Evolutionary conservation across 1,284 basidiomycete species (phyloP), one percentile per base, ranked within the genome.

Genomic region (Stereum hirsutum): DNA sequence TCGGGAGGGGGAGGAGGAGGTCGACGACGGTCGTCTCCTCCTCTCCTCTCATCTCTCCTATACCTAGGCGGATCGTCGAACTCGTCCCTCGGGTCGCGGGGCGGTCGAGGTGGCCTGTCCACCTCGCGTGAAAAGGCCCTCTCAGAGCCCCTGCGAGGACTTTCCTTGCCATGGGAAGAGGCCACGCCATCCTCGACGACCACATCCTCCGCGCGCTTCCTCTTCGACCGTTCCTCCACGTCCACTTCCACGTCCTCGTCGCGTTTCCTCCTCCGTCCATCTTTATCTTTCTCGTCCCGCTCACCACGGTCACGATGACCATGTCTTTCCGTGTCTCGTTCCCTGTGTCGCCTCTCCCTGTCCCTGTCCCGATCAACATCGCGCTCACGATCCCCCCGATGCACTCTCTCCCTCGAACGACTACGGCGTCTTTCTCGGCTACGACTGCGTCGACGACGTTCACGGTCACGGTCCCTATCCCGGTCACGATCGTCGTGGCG

Each of bases 71-170:
- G 56, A 46, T 78, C 79, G 47, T 80, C 77, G 43, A 70, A 63
- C 50, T 81, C 80, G 49, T 83, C 80, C 43, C 74, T 68, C 48
- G 70, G 61, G 52, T 78, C 76, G 47, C 69, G 67, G 51, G 63
- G 59, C 46, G 58, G 58, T 38, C 63, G 59, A 41, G 63, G 58
- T 44, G 57, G 59, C 48, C 69, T 68, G 52, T 76, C 73, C 47
- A 64, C 64, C 56, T 68, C 68, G 38, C 65, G 65, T 47, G 77
- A 79, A 54, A 69, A 72, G 52, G 74, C 70, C 54, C 67, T 68
- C 54, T 70, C 72, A 53, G 63, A 64, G 49, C 61, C 63, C 54
- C 68, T 65, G 53, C 62, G 70, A 53, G 78, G 76, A 56, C 78
- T 82, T 53, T 78, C 78, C 62, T 31, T 23, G 27, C 12, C 4